phyloP scores from a whole-genome alignment of 768 basidiomycete genomes.

The Lactarius quietus region DNA sequence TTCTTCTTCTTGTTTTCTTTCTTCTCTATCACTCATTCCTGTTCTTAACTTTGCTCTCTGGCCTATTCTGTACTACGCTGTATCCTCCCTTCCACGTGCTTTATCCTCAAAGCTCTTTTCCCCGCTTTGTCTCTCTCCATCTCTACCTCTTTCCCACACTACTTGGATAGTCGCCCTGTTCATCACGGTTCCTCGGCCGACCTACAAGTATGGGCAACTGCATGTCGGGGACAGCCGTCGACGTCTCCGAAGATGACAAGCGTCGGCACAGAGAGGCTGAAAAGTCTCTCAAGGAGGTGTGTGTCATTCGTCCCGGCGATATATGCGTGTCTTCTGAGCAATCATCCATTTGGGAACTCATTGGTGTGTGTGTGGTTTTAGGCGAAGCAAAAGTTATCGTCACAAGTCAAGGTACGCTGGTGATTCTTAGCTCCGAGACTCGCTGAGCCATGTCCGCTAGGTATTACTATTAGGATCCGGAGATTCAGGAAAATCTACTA shows the following conservation, averaged over 20 bases:
- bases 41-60: neutral
- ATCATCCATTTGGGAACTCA: neutral
- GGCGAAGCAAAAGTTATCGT: conserved; percentile 45
- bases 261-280: conserved; percentile 64
- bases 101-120: neutral
- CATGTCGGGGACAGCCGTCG: conserved; percentile 58
- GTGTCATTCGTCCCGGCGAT: conserved; percentile 26
- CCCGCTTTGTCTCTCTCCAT: neutral
- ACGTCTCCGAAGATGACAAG: conserved; percentile 68
- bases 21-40: neutral
- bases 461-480: conserved; percentile 89
- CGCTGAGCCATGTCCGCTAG: conserved; percentile 36
- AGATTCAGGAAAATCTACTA: conserved; percentile 90
- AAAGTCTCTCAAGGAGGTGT: conserved; percentile 72
- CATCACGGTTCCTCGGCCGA: neutral
- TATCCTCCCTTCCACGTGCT: conserved; percentile 2
- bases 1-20: conserved; percentile 9
- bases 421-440: neutral
- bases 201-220: conserved; percentile 24
- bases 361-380: neutral
- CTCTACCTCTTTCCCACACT: conserved; percentile 5
- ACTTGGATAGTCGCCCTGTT: neutral
- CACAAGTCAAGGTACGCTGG: conserved; percentile 67
- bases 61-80: neutral
- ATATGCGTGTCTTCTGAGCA: conserved; percentile 8